A percentile compares a stretch with the other conserved stretches of the same genome.
phyloP scores from a whole-genome alignment of 1,139 yeast species.

The Debaryomycetaceae sp. region DNA sequence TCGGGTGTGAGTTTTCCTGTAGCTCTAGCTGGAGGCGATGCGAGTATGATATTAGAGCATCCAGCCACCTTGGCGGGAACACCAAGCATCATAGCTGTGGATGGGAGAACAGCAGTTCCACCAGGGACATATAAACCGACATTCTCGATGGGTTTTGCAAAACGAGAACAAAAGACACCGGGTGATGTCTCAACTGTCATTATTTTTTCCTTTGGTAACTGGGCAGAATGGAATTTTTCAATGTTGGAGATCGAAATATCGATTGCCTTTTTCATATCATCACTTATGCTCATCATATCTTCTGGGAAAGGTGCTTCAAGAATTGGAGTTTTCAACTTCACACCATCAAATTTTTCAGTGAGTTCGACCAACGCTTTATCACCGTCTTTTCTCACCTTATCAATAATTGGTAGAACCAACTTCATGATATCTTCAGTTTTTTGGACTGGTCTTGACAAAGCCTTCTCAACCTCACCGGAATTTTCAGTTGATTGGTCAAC shows the following conservation, averaged over 20 bases:
- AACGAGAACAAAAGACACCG: constrained; percentile 91
- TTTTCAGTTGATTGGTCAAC: constrained; percentile 37
- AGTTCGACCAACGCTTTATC: constrained; percentile 82
- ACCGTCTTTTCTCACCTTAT: constrained; percentile 71
- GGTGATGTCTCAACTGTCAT: constrained; percentile 90
- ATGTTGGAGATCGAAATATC: constrained; percentile 88
- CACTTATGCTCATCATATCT: constrained; percentile 68
- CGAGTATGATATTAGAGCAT: constrained; percentile 86
- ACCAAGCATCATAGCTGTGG: constrained; percentile 97
- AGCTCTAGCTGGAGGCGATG: constrained; percentile 93
- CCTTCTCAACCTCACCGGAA: constrained; percentile 46
- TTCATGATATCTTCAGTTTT: constrained; percentile 89
- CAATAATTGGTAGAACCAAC: constrained; percentile 84
- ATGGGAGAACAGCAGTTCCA: constrained; percentile 97
- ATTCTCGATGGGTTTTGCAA: constrained; percentile 88
- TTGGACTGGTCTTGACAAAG: constrained; percentile 85
- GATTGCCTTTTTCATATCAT: constrained; percentile 78
- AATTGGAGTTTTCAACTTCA: constrained; percentile 65
- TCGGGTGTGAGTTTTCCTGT: constrained; percentile 96
- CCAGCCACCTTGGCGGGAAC: constrained; percentile 99
- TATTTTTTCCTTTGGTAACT: constrained; percentile 62
- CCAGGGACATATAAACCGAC: constrained; percentile 98
- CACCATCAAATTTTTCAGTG: constrained; percentile 90
- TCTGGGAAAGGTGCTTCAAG: constrained; percentile 83
- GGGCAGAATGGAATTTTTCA: constrained; percentile 91